These are phyloP conservation scores for Pichia sp. DNA, from an alignment of 1,139 yeast species.

Conservation along the genomic window DNA sequence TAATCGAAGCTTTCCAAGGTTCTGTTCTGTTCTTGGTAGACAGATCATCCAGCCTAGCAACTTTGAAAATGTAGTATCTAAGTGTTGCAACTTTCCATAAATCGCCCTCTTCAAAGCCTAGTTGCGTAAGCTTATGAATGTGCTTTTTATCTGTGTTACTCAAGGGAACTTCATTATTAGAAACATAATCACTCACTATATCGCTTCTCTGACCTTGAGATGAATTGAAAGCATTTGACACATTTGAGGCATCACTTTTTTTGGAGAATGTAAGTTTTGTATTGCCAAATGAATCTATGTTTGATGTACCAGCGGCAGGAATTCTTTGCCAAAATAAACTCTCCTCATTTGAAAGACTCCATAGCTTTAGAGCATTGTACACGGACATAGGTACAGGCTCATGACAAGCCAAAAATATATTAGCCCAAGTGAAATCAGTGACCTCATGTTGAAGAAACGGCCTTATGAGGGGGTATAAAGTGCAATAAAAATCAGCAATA, in stretches of 20 bases:
- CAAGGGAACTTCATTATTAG: slow-evolving; percentile 34
- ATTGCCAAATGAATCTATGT: slow-evolving; percentile 38
- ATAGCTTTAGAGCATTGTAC: slow-evolving; percentile 56
- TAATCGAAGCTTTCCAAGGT: slow-evolving; percentile 29
- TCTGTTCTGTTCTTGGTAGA: slow-evolving; percentile 11
- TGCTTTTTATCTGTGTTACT: slow-evolving; percentile 70
- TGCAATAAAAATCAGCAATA: slow-evolving; percentile 75
- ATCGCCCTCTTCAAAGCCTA: slow-evolving; percentile 67
- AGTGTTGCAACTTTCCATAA: slow-evolving; percentile 76
- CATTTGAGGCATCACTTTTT: slow-evolving; percentile 16
- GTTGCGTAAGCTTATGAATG: slow-evolving; percentile 58
- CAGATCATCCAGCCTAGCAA: slow-evolving; percentile 33
- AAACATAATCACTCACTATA: slow-evolving; percentile 30
- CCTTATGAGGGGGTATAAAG: slow-evolving; percentile 74
- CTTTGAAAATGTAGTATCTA: slow-evolving; percentile 59
- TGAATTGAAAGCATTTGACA: slow-evolving; percentile 8
- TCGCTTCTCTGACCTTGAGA: slow-evolving; percentile 16
- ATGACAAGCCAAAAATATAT: slow-evolving; percentile 56
- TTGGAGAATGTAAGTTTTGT: slow-evolving; percentile 33
- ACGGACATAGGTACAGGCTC: slow-evolving; percentile 61
- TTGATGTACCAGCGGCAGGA: slow-evolving; percentile 20
- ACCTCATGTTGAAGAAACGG: slow-evolving; percentile 75
- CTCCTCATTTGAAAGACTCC: slow-evolving; percentile 65
- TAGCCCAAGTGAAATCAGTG: slow-evolving; percentile 55
- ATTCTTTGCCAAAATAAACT: slow-evolving; percentile 74